Conservation (phyloP, 192 early-diverging fungal genomes). For the Irineochytrium annulatum region DNA sequence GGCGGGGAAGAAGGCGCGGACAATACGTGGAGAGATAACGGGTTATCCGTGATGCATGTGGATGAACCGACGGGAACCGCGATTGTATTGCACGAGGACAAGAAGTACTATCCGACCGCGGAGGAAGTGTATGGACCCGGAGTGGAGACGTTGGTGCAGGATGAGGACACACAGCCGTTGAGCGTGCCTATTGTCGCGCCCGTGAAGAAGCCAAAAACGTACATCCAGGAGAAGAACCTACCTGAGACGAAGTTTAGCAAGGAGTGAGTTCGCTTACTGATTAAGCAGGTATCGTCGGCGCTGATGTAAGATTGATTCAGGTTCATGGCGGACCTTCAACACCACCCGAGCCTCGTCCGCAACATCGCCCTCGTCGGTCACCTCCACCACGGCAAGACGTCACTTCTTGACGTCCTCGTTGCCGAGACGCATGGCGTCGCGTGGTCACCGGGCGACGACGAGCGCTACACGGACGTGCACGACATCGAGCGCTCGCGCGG, state of each 20-base stretch:
- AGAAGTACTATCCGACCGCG: conserved; percentile 97
- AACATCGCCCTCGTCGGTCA: conserved; percentile 92
- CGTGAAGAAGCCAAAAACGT: conserved; percentile 79
- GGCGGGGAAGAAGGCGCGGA: conserved; percentile 24
- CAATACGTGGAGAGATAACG: conserved; percentile 9
- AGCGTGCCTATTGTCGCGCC: conserved; percentile 93
- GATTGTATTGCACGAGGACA: conserved; percentile 96
- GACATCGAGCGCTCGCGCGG: conserved; percentile 84
- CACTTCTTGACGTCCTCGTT: conserved; percentile 90
- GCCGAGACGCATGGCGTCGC: conserved; percentile 74
- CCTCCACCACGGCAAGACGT: conserved; percentile 96
- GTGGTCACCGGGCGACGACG: conserved; percentile 45
- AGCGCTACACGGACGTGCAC: conserved; percentile 90
- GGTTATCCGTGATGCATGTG: conserved; percentile 9
- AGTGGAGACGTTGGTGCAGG: conserved; percentile 94
- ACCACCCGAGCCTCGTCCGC: conserved; percentile 72
- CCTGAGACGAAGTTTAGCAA: conserved; percentile 83
- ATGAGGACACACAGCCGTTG: conserved; percentile 95
- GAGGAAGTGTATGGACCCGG: conserved; percentile 93
- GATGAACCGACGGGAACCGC: conserved; percentile 11
- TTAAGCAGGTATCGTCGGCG: not conserved
- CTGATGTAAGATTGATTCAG: too few relatives aligned
- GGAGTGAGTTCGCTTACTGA: conserved; percentile 53
- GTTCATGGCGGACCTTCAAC: conserved; percentile 40
- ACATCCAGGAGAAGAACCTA: conserved; percentile 77